A percentile compares a stretch with the other conserved stretches of the same genome.
phyloP scores from a whole-genome alignment of 1,139 yeast genomes.

The Pichia sp. region DNA sequence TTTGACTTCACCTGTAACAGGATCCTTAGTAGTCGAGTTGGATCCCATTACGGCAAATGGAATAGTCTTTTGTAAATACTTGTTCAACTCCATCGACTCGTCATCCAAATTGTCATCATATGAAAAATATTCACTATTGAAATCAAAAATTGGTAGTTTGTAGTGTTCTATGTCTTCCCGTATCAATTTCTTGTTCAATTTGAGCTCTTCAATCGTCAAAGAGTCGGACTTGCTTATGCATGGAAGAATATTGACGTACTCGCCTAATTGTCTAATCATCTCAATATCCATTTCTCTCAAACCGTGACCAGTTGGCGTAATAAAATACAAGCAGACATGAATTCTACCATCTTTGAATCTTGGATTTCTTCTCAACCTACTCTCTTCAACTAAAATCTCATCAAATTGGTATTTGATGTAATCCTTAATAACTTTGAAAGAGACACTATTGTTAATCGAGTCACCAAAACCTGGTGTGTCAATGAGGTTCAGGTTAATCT shows the following conservation, averaged over 20 bases:
- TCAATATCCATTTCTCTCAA: constrained; percentile 68
- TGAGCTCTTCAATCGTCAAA: constrained; percentile 68
- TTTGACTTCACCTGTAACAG: constrained; percentile 49
- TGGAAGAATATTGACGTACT: constrained; percentile 82
- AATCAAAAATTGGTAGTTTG: constrained; percentile 78
- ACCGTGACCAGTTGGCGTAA: constrained; percentile 75
- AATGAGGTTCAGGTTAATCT: constrained; percentile 52
- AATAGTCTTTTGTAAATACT: constrained; percentile 61
- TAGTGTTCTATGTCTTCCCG: constrained; percentile 69
- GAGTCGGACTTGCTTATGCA: constrained; percentile 85
- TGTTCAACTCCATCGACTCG: constrained; percentile 77
- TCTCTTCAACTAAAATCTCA: constrained; percentile 85
- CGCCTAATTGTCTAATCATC: constrained; percentile 69
- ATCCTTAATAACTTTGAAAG: constrained; percentile 61
- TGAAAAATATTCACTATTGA: constrained; percentile 55
- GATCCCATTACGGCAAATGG: constrained; percentile 91
- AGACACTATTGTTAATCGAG: constrained; percentile 53
- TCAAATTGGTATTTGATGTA: constrained; percentile 88
- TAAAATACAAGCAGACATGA: constrained; percentile 63
- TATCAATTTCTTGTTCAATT: constrained; percentile 54
- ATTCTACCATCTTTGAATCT: constrained; percentile 72
- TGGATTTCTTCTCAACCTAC: constrained; percentile 83
- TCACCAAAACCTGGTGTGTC: constrained; percentile 82
- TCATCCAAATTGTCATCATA: constrained; percentile 53
- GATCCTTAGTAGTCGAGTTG: constrained; percentile 48